Base-by-base conservation (phyloP, 176 grass and related monocot species). In the Hordeum marinum region DNA sequence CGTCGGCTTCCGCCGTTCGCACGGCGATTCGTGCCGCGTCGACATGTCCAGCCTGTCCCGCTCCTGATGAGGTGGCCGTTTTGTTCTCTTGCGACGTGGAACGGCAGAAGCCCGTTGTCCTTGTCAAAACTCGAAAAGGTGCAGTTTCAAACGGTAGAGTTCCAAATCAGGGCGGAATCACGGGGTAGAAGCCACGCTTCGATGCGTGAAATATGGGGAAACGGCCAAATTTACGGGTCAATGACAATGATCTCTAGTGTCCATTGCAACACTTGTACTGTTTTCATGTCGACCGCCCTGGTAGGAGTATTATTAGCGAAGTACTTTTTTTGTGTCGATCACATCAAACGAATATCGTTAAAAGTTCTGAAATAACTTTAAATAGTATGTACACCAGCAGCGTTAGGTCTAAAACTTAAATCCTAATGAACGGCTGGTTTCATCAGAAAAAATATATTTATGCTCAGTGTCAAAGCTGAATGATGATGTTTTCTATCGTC, bases 1-100 rank as follows among this genome's bases (percentile, higher is more conserved):
- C 32, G 80, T 83, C 80, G 67, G 45, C 84, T 83, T 68, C 15
- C 11, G 11, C 29, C 40, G 14, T 72, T 74, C 66, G 75, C 80
- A 78, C 79, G 43, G 88, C 29, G 65, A 78, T 18, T 60, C 41
- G 58, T 52, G 72, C 37, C 68, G 36, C 3, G 17, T 34, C 64
- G 67, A 1, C 67, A 8, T 7, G 68, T 58, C 82, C 88, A 90
- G 75, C 75, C 89, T 83, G 89, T 75, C 0, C 71, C 0, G 7
- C 27, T 13, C 2, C 1, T 26, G 58, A 24, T 75, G 80, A 87
- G 8, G 67, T 80, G 89, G 79, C 83, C 11, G 67, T 24, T 66
- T 50, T 82, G 42, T 24, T 39, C 48, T 37, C 26, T 75, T 63
- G 55, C 63, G 69, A 9, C 52, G 31, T 62, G 63, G 72, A 69